These are phyloP conservation scores for Pythium aphanidermatum DNA, from an alignment of 352 stramenopile species.

Conservation along the genomic window DNA sequence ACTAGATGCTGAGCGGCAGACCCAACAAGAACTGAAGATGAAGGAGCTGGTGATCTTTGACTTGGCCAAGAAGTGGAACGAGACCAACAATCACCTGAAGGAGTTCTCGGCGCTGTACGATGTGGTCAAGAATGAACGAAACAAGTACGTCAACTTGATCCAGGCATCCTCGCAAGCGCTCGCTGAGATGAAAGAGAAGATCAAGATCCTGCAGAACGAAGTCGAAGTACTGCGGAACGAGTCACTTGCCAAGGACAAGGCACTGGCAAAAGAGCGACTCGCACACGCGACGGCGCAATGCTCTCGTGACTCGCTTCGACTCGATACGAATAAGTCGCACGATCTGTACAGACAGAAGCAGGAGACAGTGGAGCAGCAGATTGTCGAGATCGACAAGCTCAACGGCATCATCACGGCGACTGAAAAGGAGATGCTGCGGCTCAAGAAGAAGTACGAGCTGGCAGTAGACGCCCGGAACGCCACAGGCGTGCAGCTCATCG, in stretches of 20 bases:
- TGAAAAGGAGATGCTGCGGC: conserved; percentile 87
- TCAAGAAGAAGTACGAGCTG: conserved; percentile 91
- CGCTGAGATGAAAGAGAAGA: conserved; percentile 95
- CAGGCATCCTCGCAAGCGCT: conserved; percentile 88
- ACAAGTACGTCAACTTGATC: conserved; percentile 96
- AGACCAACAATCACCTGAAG: conserved; percentile 89
- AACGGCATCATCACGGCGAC: conserved; percentile 91
- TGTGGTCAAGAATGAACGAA: conserved; percentile 94
- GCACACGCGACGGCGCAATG: conserved; percentile 84
- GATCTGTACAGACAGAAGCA: conserved; percentile 88
- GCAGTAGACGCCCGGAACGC: conserved; percentile 84
- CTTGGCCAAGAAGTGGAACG: conserved; percentile 92
- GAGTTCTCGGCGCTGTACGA: conserved; percentile 94
- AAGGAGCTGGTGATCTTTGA: conserved; percentile 93
- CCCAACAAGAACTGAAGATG: conserved; percentile 88
- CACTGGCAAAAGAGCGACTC: conserved; percentile 86
- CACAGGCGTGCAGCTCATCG: conserved; percentile 90
- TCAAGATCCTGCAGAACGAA: conserved; percentile 94
- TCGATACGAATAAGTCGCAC: conserved; percentile 90
- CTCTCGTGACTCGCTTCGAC: conserved; percentile 81
- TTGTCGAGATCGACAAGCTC: conserved; percentile 93
- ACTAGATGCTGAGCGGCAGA: conserved; percentile 74
- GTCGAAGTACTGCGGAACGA: conserved; percentile 93
- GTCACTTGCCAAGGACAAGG: conserved; percentile 89
- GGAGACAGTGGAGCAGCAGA: conserved; percentile 92